Conservation (phyloP, 1,284 basidiomycete genomes). For the Trichosporon asahii region DNA sequence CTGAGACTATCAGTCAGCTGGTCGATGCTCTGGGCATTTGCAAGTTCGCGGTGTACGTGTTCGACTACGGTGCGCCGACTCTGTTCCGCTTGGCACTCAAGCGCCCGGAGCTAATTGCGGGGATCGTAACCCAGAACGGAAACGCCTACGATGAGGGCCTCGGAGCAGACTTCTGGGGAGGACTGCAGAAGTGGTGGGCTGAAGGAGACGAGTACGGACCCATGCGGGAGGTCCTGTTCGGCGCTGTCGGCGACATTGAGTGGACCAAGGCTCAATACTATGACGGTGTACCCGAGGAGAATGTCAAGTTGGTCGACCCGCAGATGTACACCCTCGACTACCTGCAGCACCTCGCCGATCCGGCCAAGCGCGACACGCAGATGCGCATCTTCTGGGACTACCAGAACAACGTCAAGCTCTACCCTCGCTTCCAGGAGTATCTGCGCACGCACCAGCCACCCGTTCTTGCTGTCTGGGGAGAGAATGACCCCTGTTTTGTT, state of each 20-base stretch:
- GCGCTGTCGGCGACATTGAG: conserved; percentile 8
- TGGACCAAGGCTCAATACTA: conserved; percentile 24
- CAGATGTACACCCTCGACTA: conserved; percentile 52
- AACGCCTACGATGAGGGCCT: conserved; percentile 57
- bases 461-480: conserved; percentile 57
- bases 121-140: conserved; percentile 57
- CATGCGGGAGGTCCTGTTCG: conserved; percentile 13
- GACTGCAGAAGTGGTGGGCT: conserved; percentile 51
- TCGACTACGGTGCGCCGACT: conserved; percentile 57
- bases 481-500: conserved; percentile 55
- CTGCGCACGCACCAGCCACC: conserved; percentile 52
- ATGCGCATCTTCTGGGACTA: conserved; percentile 56
- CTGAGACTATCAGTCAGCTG: conserved; percentile 53
- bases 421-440: conserved; percentile 56
- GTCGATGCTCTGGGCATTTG: conserved; percentile 52
- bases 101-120: conserved; percentile 54
- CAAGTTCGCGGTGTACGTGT: conserved; percentile 55
- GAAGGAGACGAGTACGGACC: conserved; percentile 6
- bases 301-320: conserved; percentile 22
- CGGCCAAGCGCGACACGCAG: conserved; percentile 53
- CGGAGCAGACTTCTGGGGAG: conserved; percentile 53
- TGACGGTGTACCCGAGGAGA: conserved; percentile 21
- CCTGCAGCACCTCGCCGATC: conserved; percentile 45
- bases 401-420: conserved; percentile 53
- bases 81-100: conserved; percentile 53